phyloP scores from a whole-genome alignment of 1,284 basidiomycete species.

The Leccinum griseonigrum region DNA sequence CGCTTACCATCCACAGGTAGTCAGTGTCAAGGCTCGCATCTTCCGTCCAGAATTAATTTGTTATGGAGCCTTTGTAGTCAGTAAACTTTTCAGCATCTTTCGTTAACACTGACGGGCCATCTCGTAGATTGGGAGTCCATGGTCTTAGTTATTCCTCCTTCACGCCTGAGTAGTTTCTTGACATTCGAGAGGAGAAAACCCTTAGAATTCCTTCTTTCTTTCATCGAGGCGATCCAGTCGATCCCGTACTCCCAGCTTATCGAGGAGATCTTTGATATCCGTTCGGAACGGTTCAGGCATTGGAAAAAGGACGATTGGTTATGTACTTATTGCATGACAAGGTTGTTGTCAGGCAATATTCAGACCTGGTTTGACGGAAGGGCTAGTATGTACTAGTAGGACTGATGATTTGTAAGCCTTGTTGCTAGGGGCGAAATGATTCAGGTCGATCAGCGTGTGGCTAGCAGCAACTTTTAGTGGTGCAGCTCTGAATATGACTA shows the following conservation, averaged over 20 bases:
- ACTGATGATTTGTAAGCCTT: background rate
- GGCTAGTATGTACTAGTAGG: background rate
- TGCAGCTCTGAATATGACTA: background rate
- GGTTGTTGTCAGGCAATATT: constrained; percentile 19
- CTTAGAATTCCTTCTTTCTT: constrained; percentile 8
- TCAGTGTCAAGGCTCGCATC: constrained; percentile 22
- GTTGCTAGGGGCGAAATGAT: background rate
- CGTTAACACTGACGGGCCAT: background rate
- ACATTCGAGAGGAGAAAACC: constrained; percentile 6
- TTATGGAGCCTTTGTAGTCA: constrained; percentile 34
- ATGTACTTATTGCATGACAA: background rate
- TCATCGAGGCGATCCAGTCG: constrained; percentile 7
- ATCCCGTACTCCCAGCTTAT: constrained; percentile 23
- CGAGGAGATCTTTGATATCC: constrained; percentile 28
- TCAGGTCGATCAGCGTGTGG: background rate
- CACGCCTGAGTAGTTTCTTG: constrained; percentile 6
- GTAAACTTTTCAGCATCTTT: background rate
- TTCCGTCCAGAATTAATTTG: background rate
- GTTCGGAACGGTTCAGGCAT: constrained; percentile 21
- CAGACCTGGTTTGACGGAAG: constrained; percentile 28
- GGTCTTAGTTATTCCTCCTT: constrained; percentile 5
- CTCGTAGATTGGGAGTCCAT: constrained; percentile 24
- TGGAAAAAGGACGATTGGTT: constrained; percentile 22
- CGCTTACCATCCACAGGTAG: background rate
- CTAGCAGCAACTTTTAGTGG: background rate